phyloP scores from a whole-genome alignment of 345 rosid species.

The Salix dunnii region DNA sequence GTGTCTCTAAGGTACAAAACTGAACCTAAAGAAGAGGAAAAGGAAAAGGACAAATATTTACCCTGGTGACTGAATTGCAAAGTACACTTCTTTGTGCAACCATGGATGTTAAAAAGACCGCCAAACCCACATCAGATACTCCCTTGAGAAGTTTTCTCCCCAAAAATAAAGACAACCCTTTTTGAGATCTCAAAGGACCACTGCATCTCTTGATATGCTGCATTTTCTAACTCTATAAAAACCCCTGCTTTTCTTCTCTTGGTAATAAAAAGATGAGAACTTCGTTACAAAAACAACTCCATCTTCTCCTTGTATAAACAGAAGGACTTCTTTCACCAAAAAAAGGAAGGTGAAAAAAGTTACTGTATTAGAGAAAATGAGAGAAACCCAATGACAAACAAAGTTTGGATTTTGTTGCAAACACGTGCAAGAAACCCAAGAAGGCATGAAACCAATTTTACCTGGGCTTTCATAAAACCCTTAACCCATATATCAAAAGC shows the following conservation, averaged over 20 bases:
- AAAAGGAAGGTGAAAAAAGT: neutral
- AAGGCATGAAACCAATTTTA: neutral
- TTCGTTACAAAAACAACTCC: neutral
- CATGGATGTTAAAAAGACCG: conserved; percentile 9
- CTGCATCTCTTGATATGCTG: conserved; percentile 7
- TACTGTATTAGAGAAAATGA: neutral
- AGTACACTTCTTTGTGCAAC: neutral
- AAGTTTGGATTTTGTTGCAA: conserved; percentile 9
- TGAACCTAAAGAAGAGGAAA: neutral
- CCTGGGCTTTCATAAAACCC: neutral
- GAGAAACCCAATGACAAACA: conserved; percentile 2
- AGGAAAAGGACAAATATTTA: neutral
- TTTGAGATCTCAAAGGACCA: neutral
- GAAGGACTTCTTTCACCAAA: neutral
- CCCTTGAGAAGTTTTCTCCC: conserved; percentile 1
- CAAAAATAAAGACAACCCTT: neutral
- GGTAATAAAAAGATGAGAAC: neutral
- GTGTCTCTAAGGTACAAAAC: neutral
- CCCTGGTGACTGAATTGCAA: conserved; percentile 5
- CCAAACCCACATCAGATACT: conserved; percentile 15
- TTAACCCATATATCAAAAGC: neutral
- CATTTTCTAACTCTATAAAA: conserved; percentile 3
- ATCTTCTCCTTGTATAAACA: neutral
- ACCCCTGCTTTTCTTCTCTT: neutral
- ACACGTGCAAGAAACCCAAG: conserved; percentile 9